phyloP scores from a whole-genome alignment of 164 flowering plant species.

The Aristolochia fimbriata region DNA sequence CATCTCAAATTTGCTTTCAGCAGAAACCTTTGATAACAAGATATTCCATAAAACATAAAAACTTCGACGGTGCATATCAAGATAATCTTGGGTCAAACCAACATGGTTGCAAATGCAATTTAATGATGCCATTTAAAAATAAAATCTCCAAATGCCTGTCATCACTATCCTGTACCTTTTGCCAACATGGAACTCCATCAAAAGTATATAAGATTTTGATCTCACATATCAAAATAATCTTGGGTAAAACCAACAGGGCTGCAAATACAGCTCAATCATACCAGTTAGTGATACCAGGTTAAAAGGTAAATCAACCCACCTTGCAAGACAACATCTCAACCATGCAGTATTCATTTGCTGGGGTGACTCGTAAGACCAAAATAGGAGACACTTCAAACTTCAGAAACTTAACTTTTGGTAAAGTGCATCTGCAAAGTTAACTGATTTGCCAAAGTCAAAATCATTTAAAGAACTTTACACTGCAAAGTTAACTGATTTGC shows the following conservation, averaged over 20 bases:
- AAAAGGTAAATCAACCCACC: slow-evolving; percentile 23
- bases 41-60: too few species aligned
- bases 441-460: not conserved
- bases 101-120: not conserved
- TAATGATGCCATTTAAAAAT: not conserved
- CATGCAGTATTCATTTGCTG: slow-evolving; percentile 46
- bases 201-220: too few species aligned
- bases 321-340: slow-evolving; percentile 78
- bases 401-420: slow-evolving; percentile 41
- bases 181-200: too few species aligned
- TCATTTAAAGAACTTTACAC: slow-evolving; percentile 13
- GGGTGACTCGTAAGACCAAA: slow-evolving; percentile 53
- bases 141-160: not conserved
- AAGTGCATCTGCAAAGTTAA: slow-evolving; percentile 40
- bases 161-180: too few species aligned
- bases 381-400: slow-evolving; percentile 65
- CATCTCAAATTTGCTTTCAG: not conserved
- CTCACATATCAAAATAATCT: too few species aligned
- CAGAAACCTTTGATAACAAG: too few species aligned
- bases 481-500: slow-evolving; percentile 15
- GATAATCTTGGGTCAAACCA: too few species aligned
- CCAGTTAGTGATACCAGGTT: not conserved
- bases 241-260: too few species aligned
- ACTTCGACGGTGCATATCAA: too few species aligned
- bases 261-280: not conserved